Evolutionary conservation across 768 basidiomycete species (phyloP).

Genomic region (Coprinellus micaceus): DNA sequence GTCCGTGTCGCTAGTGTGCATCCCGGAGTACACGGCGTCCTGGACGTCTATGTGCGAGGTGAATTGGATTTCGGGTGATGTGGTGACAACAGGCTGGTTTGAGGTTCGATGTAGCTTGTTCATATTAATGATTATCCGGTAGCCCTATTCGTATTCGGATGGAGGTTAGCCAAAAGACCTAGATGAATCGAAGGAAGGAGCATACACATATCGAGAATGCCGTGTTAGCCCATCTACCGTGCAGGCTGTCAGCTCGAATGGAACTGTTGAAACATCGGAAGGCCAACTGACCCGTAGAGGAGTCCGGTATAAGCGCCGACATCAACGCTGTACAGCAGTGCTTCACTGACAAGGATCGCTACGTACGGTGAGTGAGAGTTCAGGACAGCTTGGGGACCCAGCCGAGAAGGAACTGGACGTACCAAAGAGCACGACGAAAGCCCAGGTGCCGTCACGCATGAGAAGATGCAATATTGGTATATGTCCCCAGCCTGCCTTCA

Average conservation of each 20-base stretch:
- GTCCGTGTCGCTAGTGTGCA: too few species aligned
- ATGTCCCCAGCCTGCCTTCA: conserved; percentile 38
- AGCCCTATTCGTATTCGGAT: conserved; percentile 22
- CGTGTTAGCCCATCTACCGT: conserved; percentile 30
- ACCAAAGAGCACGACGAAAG: conserved; percentile 40
- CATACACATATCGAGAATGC: conserved; percentile 32
- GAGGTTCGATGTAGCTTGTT: conserved; percentile 16
- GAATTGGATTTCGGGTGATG: background rate
- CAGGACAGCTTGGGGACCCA: background rate
- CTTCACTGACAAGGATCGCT: conserved; percentile 27
- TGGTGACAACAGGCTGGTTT: background rate
- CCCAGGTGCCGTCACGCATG: conserved; percentile 44
- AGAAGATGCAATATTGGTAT: conserved; percentile 38
- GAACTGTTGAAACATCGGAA: background rate
- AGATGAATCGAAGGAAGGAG: background rate
- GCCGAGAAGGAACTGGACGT: conserved; percentile 6
- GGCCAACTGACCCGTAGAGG: conserved; percentile 29
- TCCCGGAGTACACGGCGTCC: too few species aligned
- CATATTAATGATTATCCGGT: conserved; percentile 35
- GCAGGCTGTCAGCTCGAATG: background rate
- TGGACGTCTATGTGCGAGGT: background rate
- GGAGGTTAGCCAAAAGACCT: too few species aligned
- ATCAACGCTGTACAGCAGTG: conserved; percentile 21
- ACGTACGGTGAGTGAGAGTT: background rate
- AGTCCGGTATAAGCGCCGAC: conserved; percentile 26